phyloP scores from a whole-genome alignment of 345 rosid species.

The Trapa bicornis region DNA sequence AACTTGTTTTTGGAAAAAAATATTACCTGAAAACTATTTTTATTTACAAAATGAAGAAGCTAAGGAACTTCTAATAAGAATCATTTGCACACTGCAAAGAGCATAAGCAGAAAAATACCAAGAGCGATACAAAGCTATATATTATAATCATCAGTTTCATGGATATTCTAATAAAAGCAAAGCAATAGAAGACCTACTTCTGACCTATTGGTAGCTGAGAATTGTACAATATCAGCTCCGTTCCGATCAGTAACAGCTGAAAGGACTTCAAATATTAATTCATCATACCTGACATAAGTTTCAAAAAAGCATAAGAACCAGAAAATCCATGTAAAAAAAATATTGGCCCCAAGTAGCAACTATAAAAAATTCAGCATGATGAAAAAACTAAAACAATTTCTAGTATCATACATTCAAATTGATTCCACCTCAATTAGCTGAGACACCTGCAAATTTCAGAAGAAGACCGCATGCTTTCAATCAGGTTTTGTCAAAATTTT shows the following conservation, averaged over 20 bases:
- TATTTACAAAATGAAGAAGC: not conserved
- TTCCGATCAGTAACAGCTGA: slow-evolving; percentile 34
- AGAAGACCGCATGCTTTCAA: not conserved
- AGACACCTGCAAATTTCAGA: not conserved
- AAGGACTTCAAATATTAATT: slow-evolving; percentile 69
- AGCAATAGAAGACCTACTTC: not conserved
- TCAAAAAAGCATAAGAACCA: not conserved
- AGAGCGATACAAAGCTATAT: not conserved
- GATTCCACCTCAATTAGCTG: not conserved
- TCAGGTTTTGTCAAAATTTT: slow-evolving; percentile 5
- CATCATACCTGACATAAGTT: slow-evolving; percentile 34
- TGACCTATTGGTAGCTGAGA: slow-evolving; percentile 50
- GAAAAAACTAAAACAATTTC: not conserved
- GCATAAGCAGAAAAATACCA: not conserved
- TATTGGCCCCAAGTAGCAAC: not conserved
- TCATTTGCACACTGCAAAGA: not conserved
- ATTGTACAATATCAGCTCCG: slow-evolving; percentile 51
- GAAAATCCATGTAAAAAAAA: not conserved
- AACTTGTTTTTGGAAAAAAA: too few species aligned
- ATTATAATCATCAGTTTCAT: not conserved
- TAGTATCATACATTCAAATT: not conserved
- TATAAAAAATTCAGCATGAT: not conserved
- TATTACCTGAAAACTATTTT: not conserved
- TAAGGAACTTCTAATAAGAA: not conserved
- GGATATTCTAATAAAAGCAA: not conserved